Percentiles rank a stretch among this genome's conserved stretches.
phyloP scores from a whole-genome alignment of 371 early-diverging fungal species.

The Mortierella sp. region DNA sequence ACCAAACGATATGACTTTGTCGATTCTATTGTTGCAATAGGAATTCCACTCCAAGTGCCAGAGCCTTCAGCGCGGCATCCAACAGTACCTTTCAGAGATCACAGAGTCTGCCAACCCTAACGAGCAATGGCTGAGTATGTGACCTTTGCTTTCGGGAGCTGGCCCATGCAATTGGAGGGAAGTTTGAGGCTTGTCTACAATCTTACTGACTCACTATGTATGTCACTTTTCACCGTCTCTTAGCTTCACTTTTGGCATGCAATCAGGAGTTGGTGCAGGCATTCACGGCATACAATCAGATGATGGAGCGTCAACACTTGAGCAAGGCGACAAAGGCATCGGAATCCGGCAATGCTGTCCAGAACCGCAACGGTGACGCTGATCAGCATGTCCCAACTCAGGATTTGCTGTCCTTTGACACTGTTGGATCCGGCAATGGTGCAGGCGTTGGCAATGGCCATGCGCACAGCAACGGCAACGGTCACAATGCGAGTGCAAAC shows the following conservation, averaged over 20 bases:
- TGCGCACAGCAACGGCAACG: constrained; percentile 23
- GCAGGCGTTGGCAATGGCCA: constrained; percentile 24
- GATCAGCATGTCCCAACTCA: constrained; percentile 8
- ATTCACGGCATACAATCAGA: constrained; percentile 58
- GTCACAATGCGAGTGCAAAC: constrained; percentile 11
- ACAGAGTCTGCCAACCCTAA: constrained; percentile 53
- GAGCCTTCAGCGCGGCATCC: constrained; percentile 51
- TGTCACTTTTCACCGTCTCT: not conserved
- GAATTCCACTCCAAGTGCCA: constrained; percentile 58
- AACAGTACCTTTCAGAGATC: constrained; percentile 55
- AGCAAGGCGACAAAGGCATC: constrained; percentile 46
- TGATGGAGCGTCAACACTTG: constrained; percentile 58
- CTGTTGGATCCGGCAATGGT: constrained; percentile 2
- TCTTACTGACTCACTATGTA: not conserved
- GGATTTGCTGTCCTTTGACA: constrained; percentile 38
- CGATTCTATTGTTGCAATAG: constrained; percentile 13
- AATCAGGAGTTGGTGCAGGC: constrained; percentile 58
- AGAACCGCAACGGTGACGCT: constrained; percentile 8
- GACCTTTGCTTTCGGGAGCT: not conserved
- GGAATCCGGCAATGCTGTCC: constrained; percentile 16
- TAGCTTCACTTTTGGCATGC: constrained; percentile 55
- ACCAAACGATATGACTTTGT: not conserved
- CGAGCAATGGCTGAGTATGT: constrained; percentile 59
- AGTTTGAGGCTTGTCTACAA: not conserved
- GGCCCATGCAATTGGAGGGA: not conserved